A percentile compares a stretch with the other conserved stretches of the same genome.
These are phyloP conservation scores for Mycena albidolilacea DNA, from an alignment of 768 basidiomycete species.

Conservation along the genomic window DNA sequence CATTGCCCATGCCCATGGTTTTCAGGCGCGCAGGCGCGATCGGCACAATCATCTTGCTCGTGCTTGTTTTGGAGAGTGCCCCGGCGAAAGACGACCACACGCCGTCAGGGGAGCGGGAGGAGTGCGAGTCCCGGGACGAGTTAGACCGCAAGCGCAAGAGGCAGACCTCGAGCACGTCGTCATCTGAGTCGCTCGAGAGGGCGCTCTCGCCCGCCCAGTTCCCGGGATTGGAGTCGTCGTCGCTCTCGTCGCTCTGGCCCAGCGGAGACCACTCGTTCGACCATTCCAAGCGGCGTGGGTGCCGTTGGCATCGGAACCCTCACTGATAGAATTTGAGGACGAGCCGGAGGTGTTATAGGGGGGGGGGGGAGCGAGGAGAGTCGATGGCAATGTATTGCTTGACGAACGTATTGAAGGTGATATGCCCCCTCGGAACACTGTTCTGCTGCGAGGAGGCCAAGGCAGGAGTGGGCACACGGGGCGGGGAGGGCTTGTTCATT, in stretches of 20 bases:
- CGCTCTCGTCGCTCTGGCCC: constrained; percentile 43
- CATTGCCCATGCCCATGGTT: constrained; percentile 70
- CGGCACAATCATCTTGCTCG: constrained; percentile 60
- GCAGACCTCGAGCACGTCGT: constrained; percentile 35
- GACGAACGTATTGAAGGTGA: constrained; percentile 98
- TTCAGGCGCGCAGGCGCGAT: constrained; percentile 87
- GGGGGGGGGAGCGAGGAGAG: constrained; percentile 60
- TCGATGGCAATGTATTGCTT: constrained; percentile 96
- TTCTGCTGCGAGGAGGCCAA: constrained; percentile 1
- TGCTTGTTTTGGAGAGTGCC: not conserved
- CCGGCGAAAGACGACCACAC: not conserved
- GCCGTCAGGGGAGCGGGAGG: constrained; percentile 19
- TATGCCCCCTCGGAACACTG: constrained; percentile 82
- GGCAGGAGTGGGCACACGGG: constrained; percentile 65
- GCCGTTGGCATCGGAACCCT: not conserved
- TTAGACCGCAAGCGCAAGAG: constrained; percentile 35
- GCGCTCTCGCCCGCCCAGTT: constrained; percentile 42
- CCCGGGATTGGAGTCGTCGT: constrained; percentile 51
- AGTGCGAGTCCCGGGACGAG: constrained; percentile 24
- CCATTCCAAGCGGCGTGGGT: constrained; percentile 33
- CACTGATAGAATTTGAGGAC: constrained; percentile 7
- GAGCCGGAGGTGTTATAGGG: constrained; percentile 31
- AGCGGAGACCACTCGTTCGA: constrained; percentile 37
- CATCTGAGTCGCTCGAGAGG: constrained; percentile 37
- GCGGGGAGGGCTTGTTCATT: constrained; percentile 73